Evolutionary conservation across 192 early-diverging fungal species (phyloP), one percentile per base, ranked within the genome.

Genomic region (Piromyces sp.): DNA sequence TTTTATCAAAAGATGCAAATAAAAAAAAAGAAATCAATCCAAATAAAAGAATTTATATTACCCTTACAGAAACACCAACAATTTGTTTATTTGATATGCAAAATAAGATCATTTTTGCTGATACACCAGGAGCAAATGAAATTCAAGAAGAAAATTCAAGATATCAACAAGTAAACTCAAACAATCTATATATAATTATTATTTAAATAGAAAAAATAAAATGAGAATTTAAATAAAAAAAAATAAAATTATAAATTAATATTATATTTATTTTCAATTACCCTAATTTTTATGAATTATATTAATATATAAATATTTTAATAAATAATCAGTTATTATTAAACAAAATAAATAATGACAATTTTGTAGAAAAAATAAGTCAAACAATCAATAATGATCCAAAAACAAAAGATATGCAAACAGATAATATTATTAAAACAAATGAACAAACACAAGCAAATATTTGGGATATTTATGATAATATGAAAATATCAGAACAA

Each of bases 381-480:
- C 90, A 91, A 81, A 91, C 90, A n/a, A 83, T 89, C 83, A 86
- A 86, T 80, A 51, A 84, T 11, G 83, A 87, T 16, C 51, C 81
- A 30, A 91, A 91, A 79, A 85, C 68, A 37, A 90, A 90, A 82
- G 90, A 91, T 14, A 87, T 91, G 29, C 90, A 91, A 82, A 88
- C 87, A 30, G 81, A 81, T 28, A n/a, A 29, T 81, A 30, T 79
- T 2, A 79, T 29, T 31, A 42, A 13, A 79, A 79, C 28, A 29
- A 30, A 79, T 29, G 16, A 79, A 79, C 30, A 80, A 28, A 30
- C 81, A 28, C 37, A 81, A 37, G 81, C 30, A 0, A 79, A 81
- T 26, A 14, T 68, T n/a, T 68, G 81, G 37, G 30, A 81, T 79
- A 79, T 80, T 11, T 80, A 42, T 37, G 80, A 42, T 33, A 80